Conservation (phyloP, 768 basidiomycete genomes). For the Suillus brevipes region DNA sequence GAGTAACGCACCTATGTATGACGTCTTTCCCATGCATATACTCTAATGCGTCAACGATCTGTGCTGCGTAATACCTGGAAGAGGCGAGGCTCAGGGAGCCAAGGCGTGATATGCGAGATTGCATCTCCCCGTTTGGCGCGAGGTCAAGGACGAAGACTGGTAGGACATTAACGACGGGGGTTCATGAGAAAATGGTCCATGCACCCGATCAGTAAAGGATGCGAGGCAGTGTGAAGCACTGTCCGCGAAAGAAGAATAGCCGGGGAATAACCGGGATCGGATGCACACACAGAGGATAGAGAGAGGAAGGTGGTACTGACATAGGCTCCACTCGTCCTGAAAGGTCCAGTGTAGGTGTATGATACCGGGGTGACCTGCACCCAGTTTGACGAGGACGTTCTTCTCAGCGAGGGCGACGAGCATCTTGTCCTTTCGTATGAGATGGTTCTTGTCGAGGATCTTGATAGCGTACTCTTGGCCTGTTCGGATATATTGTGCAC, state of each 20-base stretch:
- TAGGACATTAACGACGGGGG: slow-evolving; percentile 14
- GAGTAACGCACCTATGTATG: slow-evolving; percentile 66
- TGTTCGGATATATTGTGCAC: slow-evolving; percentile 52
- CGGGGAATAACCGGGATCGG: slow-evolving; percentile 3
- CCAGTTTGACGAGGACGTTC: slow-evolving; percentile 67
- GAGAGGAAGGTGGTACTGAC: slow-evolving; percentile 29
- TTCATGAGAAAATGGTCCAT: background rate
- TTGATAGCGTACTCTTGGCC: slow-evolving; percentile 75
- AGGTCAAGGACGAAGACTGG: slow-evolving; percentile 80
- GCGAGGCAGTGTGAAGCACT: slow-evolving; percentile 2
- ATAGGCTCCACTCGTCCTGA: slow-evolving; percentile 81
- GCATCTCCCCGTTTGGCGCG: slow-evolving; percentile 76
- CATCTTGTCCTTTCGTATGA: slow-evolving; percentile 76
- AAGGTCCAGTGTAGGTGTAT: slow-evolving; percentile 82
- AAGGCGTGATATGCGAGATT: slow-evolving; percentile 65
- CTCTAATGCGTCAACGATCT: slow-evolving; percentile 83
- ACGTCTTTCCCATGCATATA: slow-evolving; percentile 92
- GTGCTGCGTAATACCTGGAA: slow-evolving; percentile 83
- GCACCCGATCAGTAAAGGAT: background rate
- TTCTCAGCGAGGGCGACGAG: slow-evolving; percentile 79
- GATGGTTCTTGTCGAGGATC: slow-evolving; percentile 80
- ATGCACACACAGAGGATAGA: background rate
- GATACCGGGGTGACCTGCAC: slow-evolving; percentile 75
- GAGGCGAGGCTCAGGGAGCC: slow-evolving; percentile 86
- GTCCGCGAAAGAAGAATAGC: background rate